Evolutionary conservation across 169 alveolate genomes (phyloP).

Genomic region (Haemoproteus tartakovskyi): DNA sequence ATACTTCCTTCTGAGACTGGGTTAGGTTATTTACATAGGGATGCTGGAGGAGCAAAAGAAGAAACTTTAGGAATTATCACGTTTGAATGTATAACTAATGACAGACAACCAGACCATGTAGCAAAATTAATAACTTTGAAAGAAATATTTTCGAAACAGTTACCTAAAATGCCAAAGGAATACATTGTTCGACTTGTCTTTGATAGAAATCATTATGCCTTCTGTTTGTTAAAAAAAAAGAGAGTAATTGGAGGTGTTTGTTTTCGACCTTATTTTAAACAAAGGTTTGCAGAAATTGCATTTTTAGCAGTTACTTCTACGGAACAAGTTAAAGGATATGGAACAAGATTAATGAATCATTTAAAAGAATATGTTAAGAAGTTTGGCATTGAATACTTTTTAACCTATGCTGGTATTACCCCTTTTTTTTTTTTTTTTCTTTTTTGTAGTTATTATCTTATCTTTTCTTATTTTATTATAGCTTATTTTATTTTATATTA

Average conservation of each 20-base stretch:
- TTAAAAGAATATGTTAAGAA: constrained; percentile 93
- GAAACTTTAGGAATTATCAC: constrained; percentile 87
- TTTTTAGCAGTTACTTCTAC: constrained; percentile 97
- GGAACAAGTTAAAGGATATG: constrained; percentile 97
- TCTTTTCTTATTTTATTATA: too few relatives aligned
- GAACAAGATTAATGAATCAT: constrained; percentile 97
- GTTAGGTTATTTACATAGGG: constrained; percentile 87
- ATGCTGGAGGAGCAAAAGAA: constrained; percentile 90
- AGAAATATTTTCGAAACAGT: constrained; percentile 93
- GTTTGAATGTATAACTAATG: constrained; percentile 90
- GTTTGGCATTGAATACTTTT: constrained; percentile 90
- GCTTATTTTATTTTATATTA: too few relatives aligned
- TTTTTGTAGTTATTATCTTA: too few relatives aligned
- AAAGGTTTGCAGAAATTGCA: constrained; percentile 97
- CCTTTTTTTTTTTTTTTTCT: background rate
- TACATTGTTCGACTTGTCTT: constrained; percentile 95
- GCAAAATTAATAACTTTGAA: constrained; percentile 89
- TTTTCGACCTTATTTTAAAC: constrained; percentile 88
- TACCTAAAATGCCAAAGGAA: constrained; percentile 98
- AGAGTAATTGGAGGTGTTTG: constrained; percentile 98
- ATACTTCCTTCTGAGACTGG: constrained; percentile 89
- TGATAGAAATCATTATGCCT: constrained; percentile 95
- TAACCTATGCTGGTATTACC: constrained; percentile 88
- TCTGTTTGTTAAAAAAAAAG: constrained; percentile 89
- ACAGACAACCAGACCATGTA: constrained; percentile 87